Conservation (phyloP, 2,329 filamentous ascomycete species). For the Plectosphaerella sp. region DNA sequence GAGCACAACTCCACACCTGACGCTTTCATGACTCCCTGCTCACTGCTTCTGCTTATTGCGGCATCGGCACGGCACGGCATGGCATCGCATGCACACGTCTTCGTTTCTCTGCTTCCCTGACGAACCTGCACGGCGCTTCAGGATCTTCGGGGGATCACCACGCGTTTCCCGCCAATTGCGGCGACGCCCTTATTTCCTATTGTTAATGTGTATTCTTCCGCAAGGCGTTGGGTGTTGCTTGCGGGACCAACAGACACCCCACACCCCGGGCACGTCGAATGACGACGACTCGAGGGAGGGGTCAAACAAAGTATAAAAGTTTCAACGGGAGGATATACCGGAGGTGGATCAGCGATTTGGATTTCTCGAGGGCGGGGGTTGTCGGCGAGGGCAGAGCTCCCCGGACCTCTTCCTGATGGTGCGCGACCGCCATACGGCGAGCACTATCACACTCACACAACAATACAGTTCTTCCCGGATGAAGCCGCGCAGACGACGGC, state of each 20-base stretch:
- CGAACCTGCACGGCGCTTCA: conserved; percentile 6
- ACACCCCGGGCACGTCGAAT: conserved; percentile 5
- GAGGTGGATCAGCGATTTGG: conserved; percentile 1
- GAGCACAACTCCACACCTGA: too few relatives aligned
- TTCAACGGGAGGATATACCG: conserved; percentile 2
- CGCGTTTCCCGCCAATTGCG: too few relatives aligned
- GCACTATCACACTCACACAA: not conserved
- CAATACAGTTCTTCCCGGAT: not conserved
- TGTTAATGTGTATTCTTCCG: conserved; percentile 11
- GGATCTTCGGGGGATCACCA: not conserved
- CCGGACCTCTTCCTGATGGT: not conserved
- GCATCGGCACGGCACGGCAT: conserved; percentile 2
- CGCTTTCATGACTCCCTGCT: not conserved
- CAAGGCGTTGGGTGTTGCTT: conserved; percentile 10
- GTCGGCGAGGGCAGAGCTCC: too few relatives aligned
- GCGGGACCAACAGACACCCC: not conserved
- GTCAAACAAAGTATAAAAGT: not conserved
- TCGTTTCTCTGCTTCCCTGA: not conserved
- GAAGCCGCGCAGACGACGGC: not conserved
- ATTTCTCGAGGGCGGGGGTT: not conserved
- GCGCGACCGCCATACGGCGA: not conserved
- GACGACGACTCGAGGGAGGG: not conserved
- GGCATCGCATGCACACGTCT: not conserved
- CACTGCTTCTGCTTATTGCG: conserved; percentile 1
- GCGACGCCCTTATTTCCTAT: not conserved